These are phyloP conservation scores for Sclerotinia spermophila DNA, from an alignment of 2,329 filamentous ascomycete genomes.

Conservation along the genomic window DNA sequence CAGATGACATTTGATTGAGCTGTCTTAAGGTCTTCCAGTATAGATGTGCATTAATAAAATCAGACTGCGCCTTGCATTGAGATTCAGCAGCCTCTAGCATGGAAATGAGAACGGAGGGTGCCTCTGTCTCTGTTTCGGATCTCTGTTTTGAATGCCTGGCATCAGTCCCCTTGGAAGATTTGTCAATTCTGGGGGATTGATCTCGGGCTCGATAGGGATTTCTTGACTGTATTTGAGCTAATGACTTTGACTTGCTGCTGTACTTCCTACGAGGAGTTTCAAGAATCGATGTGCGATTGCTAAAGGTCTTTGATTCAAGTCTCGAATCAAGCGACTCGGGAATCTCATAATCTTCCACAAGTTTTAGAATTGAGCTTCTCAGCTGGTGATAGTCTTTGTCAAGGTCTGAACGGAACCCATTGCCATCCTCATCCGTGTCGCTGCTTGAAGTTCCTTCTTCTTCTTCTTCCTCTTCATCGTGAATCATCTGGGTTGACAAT, in stretches of 20 bases:
- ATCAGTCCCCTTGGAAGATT: slow-evolving; percentile 21
- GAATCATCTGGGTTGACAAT: slow-evolving; percentile 68
- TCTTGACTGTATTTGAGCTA: slow-evolving; percentile 48
- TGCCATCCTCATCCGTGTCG: slow-evolving; percentile 55
- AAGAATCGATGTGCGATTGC: slow-evolving; percentile 59
- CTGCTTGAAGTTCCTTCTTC: slow-evolving; percentile 62
- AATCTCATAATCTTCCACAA: slow-evolving; percentile 80
- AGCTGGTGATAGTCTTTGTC: slow-evolving; percentile 79
- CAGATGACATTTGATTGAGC: slow-evolving; percentile 59
- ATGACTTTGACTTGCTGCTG: slow-evolving; percentile 53
- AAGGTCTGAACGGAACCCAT: slow-evolving; percentile 57
- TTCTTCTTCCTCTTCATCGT: slow-evolving; percentile 65
- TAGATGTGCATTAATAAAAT: slow-evolving; percentile 78
- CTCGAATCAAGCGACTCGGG: slow-evolving; percentile 62
- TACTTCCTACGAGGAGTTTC: slow-evolving; percentile 53
- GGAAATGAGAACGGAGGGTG: slow-evolving; percentile 54
- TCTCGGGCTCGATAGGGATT: slow-evolving; percentile 51
- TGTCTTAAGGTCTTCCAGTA: slow-evolving; percentile 82
- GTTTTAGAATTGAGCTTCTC: slow-evolving; percentile 73
- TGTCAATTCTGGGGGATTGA: slow-evolving; percentile 20
- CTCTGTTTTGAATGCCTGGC: slow-evolving; percentile 24
- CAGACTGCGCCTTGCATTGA: slow-evolving; percentile 72
- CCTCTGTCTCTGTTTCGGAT: slow-evolving; percentile 39
- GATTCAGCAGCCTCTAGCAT: slow-evolving; percentile 76
- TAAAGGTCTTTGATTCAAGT: slow-evolving; percentile 60